phyloP scores from a whole-genome alignment of 2,329 filamentous ascomycete species.

The Ascochyta rabiei region DNA sequence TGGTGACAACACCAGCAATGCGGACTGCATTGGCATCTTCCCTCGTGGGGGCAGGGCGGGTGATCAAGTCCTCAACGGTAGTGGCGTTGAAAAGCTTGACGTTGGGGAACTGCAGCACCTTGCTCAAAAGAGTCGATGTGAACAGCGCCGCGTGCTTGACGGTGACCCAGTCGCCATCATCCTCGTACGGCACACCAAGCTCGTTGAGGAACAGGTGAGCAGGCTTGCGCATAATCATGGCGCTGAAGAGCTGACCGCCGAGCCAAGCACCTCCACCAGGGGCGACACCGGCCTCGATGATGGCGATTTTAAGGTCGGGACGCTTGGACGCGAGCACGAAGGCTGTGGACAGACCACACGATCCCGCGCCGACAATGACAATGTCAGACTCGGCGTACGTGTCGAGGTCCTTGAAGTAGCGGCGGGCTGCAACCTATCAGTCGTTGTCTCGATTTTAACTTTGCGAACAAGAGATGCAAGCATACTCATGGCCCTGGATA shows the following conservation, averaged over 20 bases:
- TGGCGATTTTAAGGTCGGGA: conserved; percentile 88
- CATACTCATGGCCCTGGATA: conserved; percentile 83
- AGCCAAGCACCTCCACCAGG: conserved; percentile 89
- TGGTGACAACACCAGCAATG: conserved; percentile 89
- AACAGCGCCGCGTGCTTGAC: conserved; percentile 94
- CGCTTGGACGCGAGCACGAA: conserved; percentile 84
- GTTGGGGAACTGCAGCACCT: conserved; percentile 84
- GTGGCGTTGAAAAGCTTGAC: conserved; percentile 97
- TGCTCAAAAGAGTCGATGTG: conserved; percentile 83
- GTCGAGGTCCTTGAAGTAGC: conserved; percentile 91
- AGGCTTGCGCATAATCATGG: conserved; percentile 94
- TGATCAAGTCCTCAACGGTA: conserved; percentile 90
- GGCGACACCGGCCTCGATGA: conserved; percentile 85
- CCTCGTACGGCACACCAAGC: conserved; percentile 82
- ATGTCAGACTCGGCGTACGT: conserved; percentile 90
- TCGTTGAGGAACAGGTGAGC: conserved; percentile 84
- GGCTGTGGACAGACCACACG: conserved; percentile 82
- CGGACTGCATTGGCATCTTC: conserved; percentile 63
- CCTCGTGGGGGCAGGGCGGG: conserved; percentile 61
- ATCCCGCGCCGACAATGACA: conserved; percentile 90
- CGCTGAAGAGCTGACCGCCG: conserved; percentile 90
- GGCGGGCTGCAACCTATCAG: conserved; percentile 57
- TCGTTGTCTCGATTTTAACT: neutral
- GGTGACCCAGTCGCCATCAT: conserved; percentile 86
- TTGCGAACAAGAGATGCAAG: neutral